Evolutionary conservation across 2,329 filamentous ascomycete species (phyloP).

Genomic region (Botryotinia narcissicola): DNA sequence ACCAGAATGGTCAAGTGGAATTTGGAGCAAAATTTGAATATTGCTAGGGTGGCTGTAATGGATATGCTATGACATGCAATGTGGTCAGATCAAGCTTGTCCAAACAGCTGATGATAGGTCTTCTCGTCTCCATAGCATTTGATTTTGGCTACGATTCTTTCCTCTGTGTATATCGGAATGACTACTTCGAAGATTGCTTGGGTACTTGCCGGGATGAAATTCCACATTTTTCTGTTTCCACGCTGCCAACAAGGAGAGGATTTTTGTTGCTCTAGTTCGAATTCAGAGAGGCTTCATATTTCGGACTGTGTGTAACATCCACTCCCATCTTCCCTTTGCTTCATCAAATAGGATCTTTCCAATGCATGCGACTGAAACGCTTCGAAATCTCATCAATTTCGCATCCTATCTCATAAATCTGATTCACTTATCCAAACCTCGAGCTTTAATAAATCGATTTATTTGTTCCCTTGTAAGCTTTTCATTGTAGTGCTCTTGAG

Average conservation of each 20-base stretch:
- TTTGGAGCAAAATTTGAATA: background rate
- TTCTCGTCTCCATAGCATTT: background rate
- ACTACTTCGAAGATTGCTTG: background rate
- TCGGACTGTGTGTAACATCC: background rate
- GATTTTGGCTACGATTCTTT: background rate
- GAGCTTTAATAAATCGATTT: slow-evolving; percentile 40
- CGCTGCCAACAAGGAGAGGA: background rate
- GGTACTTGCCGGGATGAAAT: background rate
- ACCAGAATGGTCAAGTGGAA: background rate
- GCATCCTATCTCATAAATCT: background rate
- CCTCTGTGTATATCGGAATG: no score
- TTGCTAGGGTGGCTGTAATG: background rate
- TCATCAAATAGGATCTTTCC: background rate
- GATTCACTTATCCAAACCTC: slow-evolving; percentile 38
- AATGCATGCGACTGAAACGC: background rate
- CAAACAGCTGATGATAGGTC: background rate
- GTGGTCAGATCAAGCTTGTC: background rate
- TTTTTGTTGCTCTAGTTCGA: background rate
- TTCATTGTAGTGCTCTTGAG: slow-evolving; percentile 41
- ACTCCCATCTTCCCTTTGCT: background rate
- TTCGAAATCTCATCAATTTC: background rate
- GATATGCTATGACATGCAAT: background rate
- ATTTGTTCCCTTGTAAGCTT: slow-evolving; percentile 40
- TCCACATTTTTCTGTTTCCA: background rate
- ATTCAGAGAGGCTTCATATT: background rate